These are phyloP conservation scores for Myriosclerotinia scirpicola DNA, from an alignment of 2,329 filamentous ascomycete species.

Conservation along the genomic window DNA sequence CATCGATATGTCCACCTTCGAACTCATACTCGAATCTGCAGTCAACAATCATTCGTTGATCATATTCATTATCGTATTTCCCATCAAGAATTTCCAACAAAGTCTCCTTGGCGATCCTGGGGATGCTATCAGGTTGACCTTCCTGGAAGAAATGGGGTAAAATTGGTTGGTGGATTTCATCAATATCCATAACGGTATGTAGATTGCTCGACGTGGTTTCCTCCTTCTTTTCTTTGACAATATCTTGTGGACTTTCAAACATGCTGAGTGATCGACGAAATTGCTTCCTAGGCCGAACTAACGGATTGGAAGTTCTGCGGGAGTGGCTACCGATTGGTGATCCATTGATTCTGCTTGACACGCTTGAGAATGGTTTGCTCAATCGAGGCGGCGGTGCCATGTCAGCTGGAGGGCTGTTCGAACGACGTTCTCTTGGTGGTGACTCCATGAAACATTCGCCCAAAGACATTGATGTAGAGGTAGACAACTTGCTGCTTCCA, in stretches of 20 bases:
- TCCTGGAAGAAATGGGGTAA: constrained; percentile 83
- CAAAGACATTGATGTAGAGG: constrained; percentile 63
- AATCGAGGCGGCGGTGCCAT: constrained; percentile 58
- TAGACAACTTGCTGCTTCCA: constrained; percentile 49
- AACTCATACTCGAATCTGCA: constrained; percentile 99
- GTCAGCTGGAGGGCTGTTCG: constrained; percentile 57
- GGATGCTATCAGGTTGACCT: constrained; percentile 80
- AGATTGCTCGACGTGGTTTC: constrained; percentile 57
- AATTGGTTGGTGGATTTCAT: constrained; percentile 69
- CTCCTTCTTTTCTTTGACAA: constrained; percentile 76
- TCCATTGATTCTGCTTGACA: constrained; percentile 61
- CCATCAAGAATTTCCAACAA: constrained; percentile 86
- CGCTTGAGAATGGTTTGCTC: constrained; percentile 64
- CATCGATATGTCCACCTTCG: constrained; percentile 90
- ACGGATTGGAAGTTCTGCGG: constrained; percentile 70
- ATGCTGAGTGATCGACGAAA: constrained; percentile 93
- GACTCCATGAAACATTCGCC: constrained; percentile 79
- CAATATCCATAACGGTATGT: constrained; percentile 79
- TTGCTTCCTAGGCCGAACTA: constrained; percentile 78
- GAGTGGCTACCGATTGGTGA: constrained; percentile 72
- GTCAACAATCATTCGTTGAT: constrained; percentile 85
- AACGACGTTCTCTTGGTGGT: constrained; percentile 68
- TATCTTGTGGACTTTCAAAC: constrained; percentile 89
- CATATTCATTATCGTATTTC: constrained; percentile 72
- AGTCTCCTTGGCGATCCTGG: constrained; percentile 79